These are phyloP conservation scores for Didymella keratinophila DNA, from an alignment of 2,329 filamentous ascomycete genomes.

Conservation along the genomic window DNA sequence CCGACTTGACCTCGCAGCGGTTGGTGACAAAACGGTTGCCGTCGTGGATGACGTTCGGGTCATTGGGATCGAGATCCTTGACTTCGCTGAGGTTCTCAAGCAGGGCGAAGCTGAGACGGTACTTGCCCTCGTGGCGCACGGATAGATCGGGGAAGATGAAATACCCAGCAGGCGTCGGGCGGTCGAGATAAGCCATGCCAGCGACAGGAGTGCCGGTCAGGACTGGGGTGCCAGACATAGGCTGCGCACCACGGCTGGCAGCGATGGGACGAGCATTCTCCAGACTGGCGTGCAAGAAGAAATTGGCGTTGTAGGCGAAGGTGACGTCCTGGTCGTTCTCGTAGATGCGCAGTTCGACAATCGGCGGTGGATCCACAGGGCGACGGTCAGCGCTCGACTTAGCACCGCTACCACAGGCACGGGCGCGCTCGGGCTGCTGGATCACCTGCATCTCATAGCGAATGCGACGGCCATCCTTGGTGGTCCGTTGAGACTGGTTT, in stretches of 20 bases:
- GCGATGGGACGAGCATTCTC: conserved; percentile 86
- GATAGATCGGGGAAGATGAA: conserved; percentile 98
- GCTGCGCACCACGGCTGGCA: conserved; percentile 72
- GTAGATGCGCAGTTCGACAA: conserved; percentile 87
- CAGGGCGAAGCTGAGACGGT: conserved; percentile 88
- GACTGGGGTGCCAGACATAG: conserved; percentile 79
- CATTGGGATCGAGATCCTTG: conserved; percentile 74
- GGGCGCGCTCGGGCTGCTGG: conserved; percentile 91
- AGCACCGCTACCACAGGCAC: conserved; percentile 92
- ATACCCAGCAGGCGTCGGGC: conserved; percentile 80
- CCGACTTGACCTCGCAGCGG: conserved; percentile 87
- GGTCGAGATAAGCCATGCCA: conserved; percentile 94
- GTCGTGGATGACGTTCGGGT: conserved; percentile 53
- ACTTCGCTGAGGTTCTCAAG: conserved; percentile 92
- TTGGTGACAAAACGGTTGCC: conserved; percentile 72
- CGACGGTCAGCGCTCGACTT: conserved; percentile 85
- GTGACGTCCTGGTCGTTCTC: conserved; percentile 76
- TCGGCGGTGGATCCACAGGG: conserved; percentile 91
- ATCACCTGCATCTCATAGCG: conserved; percentile 86
- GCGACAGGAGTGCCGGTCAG: conserved; percentile 94
- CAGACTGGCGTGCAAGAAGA: conserved; percentile 92
- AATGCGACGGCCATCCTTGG: conserved; percentile 77
- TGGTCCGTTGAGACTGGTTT: conserved; percentile 64
- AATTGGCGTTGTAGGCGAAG: conserved; percentile 93
- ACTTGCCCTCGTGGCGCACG: conserved; percentile 92